Base-by-base conservation (phyloP, 768 basidiomycete species). In the Phaeotremella skinneri region DNA sequence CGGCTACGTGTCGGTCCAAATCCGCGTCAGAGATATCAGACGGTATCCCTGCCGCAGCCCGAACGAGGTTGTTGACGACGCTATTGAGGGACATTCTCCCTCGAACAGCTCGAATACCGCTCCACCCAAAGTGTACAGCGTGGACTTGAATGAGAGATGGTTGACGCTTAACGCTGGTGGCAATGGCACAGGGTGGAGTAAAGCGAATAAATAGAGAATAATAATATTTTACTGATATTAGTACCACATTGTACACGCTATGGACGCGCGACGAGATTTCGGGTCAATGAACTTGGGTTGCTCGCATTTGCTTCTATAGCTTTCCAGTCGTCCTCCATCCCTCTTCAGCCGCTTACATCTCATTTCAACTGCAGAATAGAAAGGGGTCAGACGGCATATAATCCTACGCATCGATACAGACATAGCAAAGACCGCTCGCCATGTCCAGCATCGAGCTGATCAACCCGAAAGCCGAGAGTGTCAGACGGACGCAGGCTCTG, bases 391-490 rank as follows among this genome's bases (percentile, higher is more conserved):
- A n/a, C n/a, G n/a, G n/a, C n/a, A n/a, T n/a, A n/a, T n/a, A n/a
- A n/a, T n/a, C n/a, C n/a, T n/a, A n/a, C n/a, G n/a, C n/a, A n/a
- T n/a, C n/a, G n/a, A n/a, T n/a, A n/a, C n/a, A n/a, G n/a, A n/a
- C n/a, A n/a, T 48, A 48, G 37, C n/a, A 41, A n/a, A n/a, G n/a
- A 45, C 11, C 43, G 21, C 25, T 25, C 59, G 37, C 39, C 57
- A 72, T 70, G 69, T 76, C 74, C 32, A 71, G 72, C 51, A 76
- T 96, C 77, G 91, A 96, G 81, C 87, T 93, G 70, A 90, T 97
- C 79, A 97, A 97, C 73, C 92, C 92, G 39, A 90, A 93, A 78
- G 92, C 92, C 39, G 92, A 96, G 83, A 91, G 89, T 76, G 86
- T 97, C 39, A 81, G 90, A 67, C 82, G 92, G 66, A 87, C 90